Percentiles rank a stretch among this genome's conserved stretches.
Evolutionary conservation across 1,284 basidiomycete species (phyloP).

Genomic region (Cerrena zonata): DNA sequence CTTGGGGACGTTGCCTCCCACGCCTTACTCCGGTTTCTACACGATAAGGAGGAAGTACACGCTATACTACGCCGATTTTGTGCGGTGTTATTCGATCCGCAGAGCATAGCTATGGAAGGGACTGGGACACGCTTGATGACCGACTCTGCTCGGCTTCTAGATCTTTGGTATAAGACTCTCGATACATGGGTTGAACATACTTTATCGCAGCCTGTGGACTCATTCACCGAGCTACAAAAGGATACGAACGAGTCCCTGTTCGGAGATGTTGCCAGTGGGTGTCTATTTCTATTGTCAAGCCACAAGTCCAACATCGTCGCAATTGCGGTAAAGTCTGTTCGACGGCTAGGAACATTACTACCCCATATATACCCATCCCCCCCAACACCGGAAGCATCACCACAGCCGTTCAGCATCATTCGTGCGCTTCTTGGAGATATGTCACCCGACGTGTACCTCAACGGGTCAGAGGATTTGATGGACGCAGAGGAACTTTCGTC

Average conservation of each 20-base stretch:
- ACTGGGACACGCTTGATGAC: conserved; percentile 58
- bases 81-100: conserved; percentile 73
- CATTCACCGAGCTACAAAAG: conserved; percentile 28
- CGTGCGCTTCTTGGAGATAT: conserved; percentile 45
- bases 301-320: conserved; percentile 44
- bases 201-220: conserved; percentile 25
- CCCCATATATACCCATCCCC: conserved; percentile 35
- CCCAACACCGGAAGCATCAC: conserved; percentile 21
- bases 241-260: conserved; percentile 36
- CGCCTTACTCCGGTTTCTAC: conserved; percentile 72
- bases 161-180: conserved; percentile 73
- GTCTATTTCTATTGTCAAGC: conserved; percentile 76
- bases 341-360: conserved; percentile 43
- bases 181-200: conserved; percentile 52
- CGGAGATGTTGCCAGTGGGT: conserved; percentile 66
- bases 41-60: conserved; percentile 53
- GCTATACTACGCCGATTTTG: conserved; percentile 68
- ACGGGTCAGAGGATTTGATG: conserved; percentile 63
- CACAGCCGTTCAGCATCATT: conserved; percentile 36
- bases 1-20: conserved; percentile 66
- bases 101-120: conserved; percentile 62
- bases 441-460: conserved; percentile 40
- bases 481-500: conserved; percentile 54
- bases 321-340: conserved; percentile 57
- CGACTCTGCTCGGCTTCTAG: conserved; percentile 59